Percentiles rank a stretch among this genome's conserved stretches.
These are phyloP conservation scores for Elongisporangium prolatum DNA, from an alignment of 352 stramenopile species.

Conservation along the genomic window DNA sequence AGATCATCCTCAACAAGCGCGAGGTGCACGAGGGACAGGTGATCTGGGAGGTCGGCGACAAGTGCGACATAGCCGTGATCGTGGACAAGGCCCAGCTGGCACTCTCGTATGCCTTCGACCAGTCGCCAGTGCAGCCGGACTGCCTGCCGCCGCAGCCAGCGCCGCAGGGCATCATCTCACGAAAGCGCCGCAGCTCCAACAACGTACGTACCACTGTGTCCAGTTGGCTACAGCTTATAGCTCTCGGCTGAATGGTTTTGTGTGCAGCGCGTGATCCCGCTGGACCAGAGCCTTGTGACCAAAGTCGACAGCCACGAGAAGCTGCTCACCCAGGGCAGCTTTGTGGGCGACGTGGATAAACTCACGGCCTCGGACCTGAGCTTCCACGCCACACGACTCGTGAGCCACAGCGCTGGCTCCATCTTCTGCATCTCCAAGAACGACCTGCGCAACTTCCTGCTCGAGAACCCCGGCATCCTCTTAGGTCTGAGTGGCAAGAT, in stretches of 20 bases:
- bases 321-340: conserved; percentile 45
- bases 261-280: conserved; percentile 45
- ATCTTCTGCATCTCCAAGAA: conserved; percentile 65
- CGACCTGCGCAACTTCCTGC: conserved; percentile 63
- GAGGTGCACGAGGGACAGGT: conserved; percentile 60
- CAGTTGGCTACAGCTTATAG: neutral
- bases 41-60: conserved; percentile 68
- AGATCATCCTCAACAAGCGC: conserved; percentile 67
- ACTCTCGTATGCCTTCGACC: conserved; percentile 29
- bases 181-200: conserved; percentile 23
- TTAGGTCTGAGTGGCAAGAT: conserved; percentile 62
- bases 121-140: conserved; percentile 1
- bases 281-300: conserved; percentile 46
- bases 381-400: conserved; percentile 52
- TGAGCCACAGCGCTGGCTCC: conserved; percentile 42
- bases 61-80: conserved; percentile 64
- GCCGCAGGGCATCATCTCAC: conserved; percentile 11
- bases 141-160: conserved; percentile 7
- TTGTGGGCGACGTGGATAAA: conserved; percentile 69
- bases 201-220: conserved; percentile 39
- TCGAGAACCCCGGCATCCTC: conserved; percentile 73
- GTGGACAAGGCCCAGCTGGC: conserved; percentile 75
- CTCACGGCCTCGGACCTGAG: conserved; percentile 50
- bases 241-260: conserved; percentile 3
- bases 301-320: conserved; percentile 37